Evolutionary conservation across 768 basidiomycete genomes (phyloP).

Genomic region (Tricholoma terreum): DNA sequence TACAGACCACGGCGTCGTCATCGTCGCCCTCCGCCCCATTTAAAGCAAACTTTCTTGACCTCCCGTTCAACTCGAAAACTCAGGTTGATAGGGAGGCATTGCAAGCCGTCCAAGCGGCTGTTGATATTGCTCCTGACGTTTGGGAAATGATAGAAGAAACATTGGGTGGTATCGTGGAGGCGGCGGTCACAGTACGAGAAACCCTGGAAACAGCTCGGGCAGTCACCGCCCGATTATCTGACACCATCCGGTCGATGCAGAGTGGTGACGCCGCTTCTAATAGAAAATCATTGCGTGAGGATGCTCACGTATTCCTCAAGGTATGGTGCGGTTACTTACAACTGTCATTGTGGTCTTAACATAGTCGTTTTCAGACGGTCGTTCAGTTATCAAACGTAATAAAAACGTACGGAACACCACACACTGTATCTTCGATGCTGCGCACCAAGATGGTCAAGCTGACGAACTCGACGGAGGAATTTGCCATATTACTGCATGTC

Average conservation of each 20-base stretch:
- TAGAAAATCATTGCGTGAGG: slow-evolving; percentile 64
- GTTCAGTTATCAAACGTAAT: slow-evolving; percentile 73
- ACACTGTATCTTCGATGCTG: slow-evolving; percentile 51
- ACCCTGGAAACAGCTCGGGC: slow-evolving; percentile 59
- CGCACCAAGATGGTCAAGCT: slow-evolving; percentile 72
- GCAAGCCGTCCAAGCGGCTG: slow-evolving; percentile 73
- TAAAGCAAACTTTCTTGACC: slow-evolving; percentile 40
- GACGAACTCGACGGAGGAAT: slow-evolving; percentile 82
- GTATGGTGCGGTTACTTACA: slow-evolving; percentile 34
- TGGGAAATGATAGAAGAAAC: slow-evolving; percentile 82
- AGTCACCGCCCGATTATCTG: slow-evolving; percentile 60
- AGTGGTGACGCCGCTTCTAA: slow-evolving; percentile 51
- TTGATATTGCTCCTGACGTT: slow-evolving; percentile 74
- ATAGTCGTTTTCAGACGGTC: slow-evolving; percentile 49
- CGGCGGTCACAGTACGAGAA: slow-evolving; percentile 45
- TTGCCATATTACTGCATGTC: slow-evolving; percentile 81
- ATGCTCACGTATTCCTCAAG: slow-evolving; percentile 81
- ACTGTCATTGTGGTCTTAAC: not conserved
- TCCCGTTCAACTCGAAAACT: slow-evolving; percentile 53
- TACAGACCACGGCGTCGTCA: slow-evolving; percentile 24
- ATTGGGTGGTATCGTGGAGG: slow-evolving; percentile 44
- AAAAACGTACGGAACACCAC: slow-evolving; percentile 60
- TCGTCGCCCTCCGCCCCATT: slow-evolving; percentile 38
- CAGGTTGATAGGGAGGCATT: slow-evolving; percentile 78
- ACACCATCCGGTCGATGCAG: slow-evolving; percentile 56